These are phyloP conservation scores for Hamamelis virginiana DNA, from an alignment of 164 flowering plant species.

Conservation along the genomic window DNA sequence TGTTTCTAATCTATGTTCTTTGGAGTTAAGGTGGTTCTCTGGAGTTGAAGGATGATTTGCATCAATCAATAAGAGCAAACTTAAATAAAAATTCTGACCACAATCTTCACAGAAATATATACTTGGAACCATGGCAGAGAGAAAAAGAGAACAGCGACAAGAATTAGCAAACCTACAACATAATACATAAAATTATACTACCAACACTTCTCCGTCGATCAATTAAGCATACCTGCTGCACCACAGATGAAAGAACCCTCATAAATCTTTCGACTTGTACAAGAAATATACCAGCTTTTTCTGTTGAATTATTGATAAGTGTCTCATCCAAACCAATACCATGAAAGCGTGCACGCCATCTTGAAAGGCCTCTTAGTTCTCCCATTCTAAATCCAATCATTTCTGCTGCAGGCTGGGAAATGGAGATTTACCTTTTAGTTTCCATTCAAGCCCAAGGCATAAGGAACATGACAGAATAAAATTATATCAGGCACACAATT, in stretches of 20 bases:
- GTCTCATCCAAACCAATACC: constrained; percentile 85
- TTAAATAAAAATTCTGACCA: background rate
- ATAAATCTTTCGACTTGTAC: constrained; percentile 80
- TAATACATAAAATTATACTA: background rate
- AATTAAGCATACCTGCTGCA: constrained; percentile 63
- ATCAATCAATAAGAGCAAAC: background rate
- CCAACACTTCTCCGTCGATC: background rate
- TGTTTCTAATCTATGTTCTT: background rate
- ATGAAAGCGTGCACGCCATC: constrained; percentile 84
- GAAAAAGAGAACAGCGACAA: background rate
- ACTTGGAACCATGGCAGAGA: background rate
- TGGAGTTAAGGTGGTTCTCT: no score
- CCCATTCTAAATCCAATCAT: constrained; percentile 90
- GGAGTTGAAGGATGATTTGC: background rate
- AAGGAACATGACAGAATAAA: constrained; percentile 7
- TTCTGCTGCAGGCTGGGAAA: constrained; percentile 90
- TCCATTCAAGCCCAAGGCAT: constrained; percentile 3
- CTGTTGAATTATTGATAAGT: constrained; percentile 65
- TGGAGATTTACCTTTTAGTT: constrained; percentile 10
- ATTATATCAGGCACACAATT: background rate
- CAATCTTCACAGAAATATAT: background rate
- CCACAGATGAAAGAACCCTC: constrained; percentile 71
- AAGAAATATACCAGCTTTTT: constrained; percentile 82
- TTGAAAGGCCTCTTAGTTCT: constrained; percentile 90
- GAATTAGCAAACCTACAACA: background rate